Percentiles rank a stretch among this genome's conserved stretches.
These are phyloP conservation scores for Aureobasidium zeae DNA, from an alignment of 2,329 filamentous ascomycete genomes.

Conservation along the genomic window DNA sequence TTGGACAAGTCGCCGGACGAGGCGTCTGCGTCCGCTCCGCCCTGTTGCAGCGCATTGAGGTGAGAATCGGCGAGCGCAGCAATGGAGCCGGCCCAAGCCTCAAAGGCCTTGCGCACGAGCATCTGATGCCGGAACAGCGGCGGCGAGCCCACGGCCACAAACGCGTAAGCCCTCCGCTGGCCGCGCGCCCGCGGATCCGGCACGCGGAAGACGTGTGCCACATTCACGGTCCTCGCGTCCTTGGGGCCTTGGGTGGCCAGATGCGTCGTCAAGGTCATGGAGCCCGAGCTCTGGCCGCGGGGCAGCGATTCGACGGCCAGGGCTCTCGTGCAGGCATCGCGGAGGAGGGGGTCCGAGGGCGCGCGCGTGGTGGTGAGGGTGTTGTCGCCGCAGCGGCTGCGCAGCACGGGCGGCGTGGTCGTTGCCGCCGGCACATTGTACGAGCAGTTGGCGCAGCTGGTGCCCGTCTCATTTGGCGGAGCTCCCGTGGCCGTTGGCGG, in stretches of 20 bases:
- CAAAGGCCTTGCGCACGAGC: conserved; percentile 6
- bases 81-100: conserved; percentile 9
- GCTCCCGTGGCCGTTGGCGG: conserved; percentile 3
- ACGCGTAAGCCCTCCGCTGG: conserved; percentile 11
- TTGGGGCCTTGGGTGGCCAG: conserved; percentile 2
- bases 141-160: conserved; percentile 9
- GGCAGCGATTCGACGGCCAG: conserved; percentile 13
- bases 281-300: conserved; percentile 1
- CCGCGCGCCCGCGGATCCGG: conserved; percentile 15
- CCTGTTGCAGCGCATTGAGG: not conserved
- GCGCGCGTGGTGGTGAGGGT: conserved; percentile 6
- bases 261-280: conserved; percentile 10
- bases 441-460: conserved; percentile 14
- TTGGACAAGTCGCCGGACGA: not conserved
- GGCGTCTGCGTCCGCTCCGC: not conserved
- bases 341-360: conserved; percentile 9
- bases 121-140: conserved; percentile 4
- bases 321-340: conserved; percentile 9
- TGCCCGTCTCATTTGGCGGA: conserved; percentile 13
- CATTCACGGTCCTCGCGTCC: conserved; percentile 7
- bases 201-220: conserved; percentile 12
- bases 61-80: conserved; percentile 3
- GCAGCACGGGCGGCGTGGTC: conserved; percentile 11
- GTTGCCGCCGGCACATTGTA: conserved; percentile 16
- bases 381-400: not conserved